Percentiles rank a stretch among this genome's conserved stretches.
phyloP scores from a whole-genome alignment of 2,329 filamentous ascomycete genomes.

The Myriosclerotinia curreyana region DNA sequence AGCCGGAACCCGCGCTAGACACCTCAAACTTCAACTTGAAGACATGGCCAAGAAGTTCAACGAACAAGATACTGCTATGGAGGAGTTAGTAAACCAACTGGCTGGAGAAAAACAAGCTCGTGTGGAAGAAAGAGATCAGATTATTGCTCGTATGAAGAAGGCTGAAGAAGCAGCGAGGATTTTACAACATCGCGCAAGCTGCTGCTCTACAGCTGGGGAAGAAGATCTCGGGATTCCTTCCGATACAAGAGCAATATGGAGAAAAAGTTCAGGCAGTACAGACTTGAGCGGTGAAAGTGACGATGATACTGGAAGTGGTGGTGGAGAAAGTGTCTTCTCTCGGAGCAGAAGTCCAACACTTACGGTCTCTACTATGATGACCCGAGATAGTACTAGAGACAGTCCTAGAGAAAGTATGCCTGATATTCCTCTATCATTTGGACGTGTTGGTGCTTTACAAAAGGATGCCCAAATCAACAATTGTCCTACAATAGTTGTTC shows the following conservation, averaged over 20 bases:
- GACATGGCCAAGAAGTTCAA: conserved; percentile 53
- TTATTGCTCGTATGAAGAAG: conserved; percentile 30
- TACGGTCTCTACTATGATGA: conserved; percentile 22
- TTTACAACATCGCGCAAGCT: conserved; percentile 13
- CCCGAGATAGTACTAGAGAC: conserved; percentile 19
- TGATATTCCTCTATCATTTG: conserved; percentile 2
- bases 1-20: conserved; percentile 49
- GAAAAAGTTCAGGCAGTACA: conserved; percentile 36
- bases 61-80: conserved; percentile 53
- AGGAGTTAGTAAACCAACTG: conserved; percentile 50
- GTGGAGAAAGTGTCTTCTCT: conserved; percentile 49
- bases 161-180: conserved; percentile 14
- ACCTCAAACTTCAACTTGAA: conserved; percentile 59
- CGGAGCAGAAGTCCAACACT: conserved; percentile 56
- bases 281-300: conserved; percentile 37
- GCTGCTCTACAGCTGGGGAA: conserved; percentile 15
- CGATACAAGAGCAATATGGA: conserved; percentile 24
- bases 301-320: conserved; percentile 22
- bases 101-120: conserved; percentile 48
- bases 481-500: conserved; percentile 23
- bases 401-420: conserved; percentile 16
- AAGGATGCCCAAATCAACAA: background rate
- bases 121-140: conserved; percentile 33
- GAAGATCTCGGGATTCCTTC: conserved; percentile 36
- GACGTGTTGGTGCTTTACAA: conserved; percentile 13